phyloP scores from a whole-genome alignment of 352 stramenopile species.

The Globisporangium emineosum region DNA sequence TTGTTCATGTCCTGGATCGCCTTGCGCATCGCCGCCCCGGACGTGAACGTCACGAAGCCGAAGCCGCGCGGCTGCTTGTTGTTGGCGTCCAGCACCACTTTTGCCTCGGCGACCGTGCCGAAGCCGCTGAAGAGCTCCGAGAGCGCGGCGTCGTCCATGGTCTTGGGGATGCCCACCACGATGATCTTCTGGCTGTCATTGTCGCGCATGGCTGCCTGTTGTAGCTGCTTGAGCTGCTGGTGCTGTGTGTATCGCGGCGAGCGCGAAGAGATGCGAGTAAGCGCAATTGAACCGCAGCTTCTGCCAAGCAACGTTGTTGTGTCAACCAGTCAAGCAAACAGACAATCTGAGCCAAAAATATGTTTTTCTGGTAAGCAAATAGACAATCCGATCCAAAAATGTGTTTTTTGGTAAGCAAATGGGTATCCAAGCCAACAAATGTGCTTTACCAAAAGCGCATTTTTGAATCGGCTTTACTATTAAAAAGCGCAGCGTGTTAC shows the following conservation, averaged over 20 bases:
- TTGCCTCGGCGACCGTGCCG: slow-evolving; percentile 66
- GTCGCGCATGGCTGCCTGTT: slow-evolving; percentile 38
- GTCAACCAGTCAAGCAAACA: slow-evolving; percentile 5
- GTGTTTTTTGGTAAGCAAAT: too few species aligned
- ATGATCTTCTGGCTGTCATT: slow-evolving; percentile 87
- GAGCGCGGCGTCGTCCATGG: slow-evolving; percentile 60
- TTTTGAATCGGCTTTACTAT: background rate
- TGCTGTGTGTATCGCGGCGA: background rate
- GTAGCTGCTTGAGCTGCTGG: background rate
- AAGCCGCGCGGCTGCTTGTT: slow-evolving; percentile 71
- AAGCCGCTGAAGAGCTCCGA: slow-evolving; percentile 73
- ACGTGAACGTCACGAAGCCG: slow-evolving; percentile 82
- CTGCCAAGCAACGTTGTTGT: background rate
- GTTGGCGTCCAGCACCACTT: slow-evolving; percentile 61
- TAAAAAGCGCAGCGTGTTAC: background rate
- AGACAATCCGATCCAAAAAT: too few species aligned
- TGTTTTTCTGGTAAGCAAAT: too few species aligned
- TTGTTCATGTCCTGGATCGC: slow-evolving; percentile 78
- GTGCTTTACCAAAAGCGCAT: background rate
- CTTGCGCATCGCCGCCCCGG: slow-evolving; percentile 58
- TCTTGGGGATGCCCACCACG: slow-evolving; percentile 77
- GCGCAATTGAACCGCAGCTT: background rate
- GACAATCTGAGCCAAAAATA: background rate
- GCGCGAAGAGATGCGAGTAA: slow-evolving; percentile 8
- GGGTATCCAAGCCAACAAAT: too few species aligned